Evolutionary conservation across 1,139 yeast species (phyloP).

Genomic region (Lodderomyces theae): DNA sequence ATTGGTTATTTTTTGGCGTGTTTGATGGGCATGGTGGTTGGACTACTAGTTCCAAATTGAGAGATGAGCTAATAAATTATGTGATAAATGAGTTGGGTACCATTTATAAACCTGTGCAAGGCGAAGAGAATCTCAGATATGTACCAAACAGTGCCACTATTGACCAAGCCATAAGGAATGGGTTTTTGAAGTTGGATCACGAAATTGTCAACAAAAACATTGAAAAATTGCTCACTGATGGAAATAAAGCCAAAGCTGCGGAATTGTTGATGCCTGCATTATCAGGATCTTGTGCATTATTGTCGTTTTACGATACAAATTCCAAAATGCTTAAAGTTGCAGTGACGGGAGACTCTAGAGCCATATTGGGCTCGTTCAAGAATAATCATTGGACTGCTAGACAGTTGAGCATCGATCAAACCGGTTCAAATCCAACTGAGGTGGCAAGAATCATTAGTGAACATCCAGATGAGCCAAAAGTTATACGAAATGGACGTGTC

Average conservation of each 20-base stretch:
- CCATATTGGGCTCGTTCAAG: slow-evolving; percentile 73
- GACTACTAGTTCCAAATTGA: slow-evolving; percentile 81
- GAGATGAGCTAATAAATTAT: slow-evolving; percentile 72
- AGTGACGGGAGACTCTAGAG: slow-evolving; percentile 95
- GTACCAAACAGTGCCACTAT: slow-evolving; percentile 66
- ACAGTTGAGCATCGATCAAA: slow-evolving; percentile 87
- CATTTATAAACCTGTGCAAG: slow-evolving; percentile 56
- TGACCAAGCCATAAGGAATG: slow-evolving; percentile 77
- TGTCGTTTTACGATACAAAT: slow-evolving; percentile 81
- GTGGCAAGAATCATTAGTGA: slow-evolving; percentile 79
- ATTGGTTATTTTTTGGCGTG: slow-evolving; percentile 94
- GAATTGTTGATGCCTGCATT: slow-evolving; percentile 87
- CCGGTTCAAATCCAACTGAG: slow-evolving; percentile 88
- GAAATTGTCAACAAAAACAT: slow-evolving; percentile 80
- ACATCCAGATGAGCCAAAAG: slow-evolving; percentile 88
- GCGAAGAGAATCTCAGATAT: slow-evolving; percentile 47
- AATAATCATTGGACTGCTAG: slow-evolving; percentile 83
- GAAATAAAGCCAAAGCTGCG: slow-evolving; percentile 60
- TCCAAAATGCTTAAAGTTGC: slow-evolving; percentile 79
- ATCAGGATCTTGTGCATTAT: slow-evolving; percentile 90
- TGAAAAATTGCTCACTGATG: slow-evolving; percentile 62
- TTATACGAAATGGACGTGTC: slow-evolving; percentile 83
- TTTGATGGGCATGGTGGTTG: slow-evolving; percentile 98
- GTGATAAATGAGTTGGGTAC: slow-evolving; percentile 78
- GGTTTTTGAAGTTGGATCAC: slow-evolving; percentile 80